These are phyloP conservation scores for Oldenlandia corymbosa DNA, from an alignment of 257 asterid species.

Conservation along the genomic window DNA sequence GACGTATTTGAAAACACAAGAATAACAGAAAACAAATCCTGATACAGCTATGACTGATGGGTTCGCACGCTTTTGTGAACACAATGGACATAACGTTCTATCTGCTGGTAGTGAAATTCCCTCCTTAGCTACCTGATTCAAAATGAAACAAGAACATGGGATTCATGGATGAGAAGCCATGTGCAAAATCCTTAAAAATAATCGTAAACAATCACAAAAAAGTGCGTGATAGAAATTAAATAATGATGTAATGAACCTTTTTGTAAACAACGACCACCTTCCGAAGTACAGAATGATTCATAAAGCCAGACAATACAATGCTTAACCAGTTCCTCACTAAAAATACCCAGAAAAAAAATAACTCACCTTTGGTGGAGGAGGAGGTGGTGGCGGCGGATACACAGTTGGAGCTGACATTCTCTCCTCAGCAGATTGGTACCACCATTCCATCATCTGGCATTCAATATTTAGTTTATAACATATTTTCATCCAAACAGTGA, in stretches of 20 bases:
- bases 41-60: constrained; percentile 87
- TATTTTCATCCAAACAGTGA: neutral
- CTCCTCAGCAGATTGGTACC: constrained; percentile 99
- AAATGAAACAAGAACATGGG: constrained; percentile 5
- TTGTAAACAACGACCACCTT: neutral
- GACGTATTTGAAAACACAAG: constrained; percentile 86
- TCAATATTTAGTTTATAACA: no score
- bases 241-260: neutral
- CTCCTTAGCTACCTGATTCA: constrained; percentile 77
- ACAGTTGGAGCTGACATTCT: constrained; percentile 98
- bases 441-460: constrained; percentile 98
- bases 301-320: neutral
- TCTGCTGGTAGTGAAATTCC: constrained; percentile 87
- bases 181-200: neutral
- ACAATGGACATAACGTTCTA: constrained; percentile 74
- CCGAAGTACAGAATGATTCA: neutral
- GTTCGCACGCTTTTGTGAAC: constrained; percentile 81
- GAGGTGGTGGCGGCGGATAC: constrained; percentile 98
- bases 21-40: constrained; percentile 95
- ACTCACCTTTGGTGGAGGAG: constrained; percentile 84
- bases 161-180: neutral
- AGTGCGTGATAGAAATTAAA: constrained; percentile 3
- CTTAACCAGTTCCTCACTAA: neutral
- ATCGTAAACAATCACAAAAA: neutral
- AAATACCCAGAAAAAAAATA: neutral